Conservation (phyloP, 2,329 filamentous ascomycete species). For the Thyridium curvatum region DNA sequence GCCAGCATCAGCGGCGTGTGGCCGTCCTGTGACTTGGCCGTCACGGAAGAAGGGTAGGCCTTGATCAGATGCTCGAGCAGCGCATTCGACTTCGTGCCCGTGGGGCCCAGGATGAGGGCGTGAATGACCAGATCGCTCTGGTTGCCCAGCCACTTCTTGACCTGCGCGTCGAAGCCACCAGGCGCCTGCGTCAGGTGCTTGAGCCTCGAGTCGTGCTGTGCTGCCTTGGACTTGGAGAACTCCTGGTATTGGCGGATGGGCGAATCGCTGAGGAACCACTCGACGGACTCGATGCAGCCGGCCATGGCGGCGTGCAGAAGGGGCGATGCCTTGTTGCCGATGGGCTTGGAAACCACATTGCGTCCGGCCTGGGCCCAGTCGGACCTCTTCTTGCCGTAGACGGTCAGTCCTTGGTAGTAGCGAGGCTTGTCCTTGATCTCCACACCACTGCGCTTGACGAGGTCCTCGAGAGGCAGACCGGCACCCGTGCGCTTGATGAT, state of each 20-base stretch:
- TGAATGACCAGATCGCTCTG: conserved; percentile 61
- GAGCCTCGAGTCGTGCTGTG: conserved; percentile 55
- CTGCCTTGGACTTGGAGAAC: conserved; percentile 53
- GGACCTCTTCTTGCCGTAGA: conserved; percentile 66
- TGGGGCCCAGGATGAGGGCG: conserved; percentile 48
- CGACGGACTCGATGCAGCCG: conserved; percentile 59
- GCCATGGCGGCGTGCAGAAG: conserved; percentile 50
- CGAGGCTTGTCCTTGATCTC: conserved; percentile 55
- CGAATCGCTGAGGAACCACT: conserved; percentile 72
- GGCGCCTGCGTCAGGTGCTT: conserved; percentile 52
- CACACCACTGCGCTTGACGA: conserved; percentile 61
- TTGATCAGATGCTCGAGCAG: conserved; percentile 62
- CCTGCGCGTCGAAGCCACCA: conserved; percentile 57
- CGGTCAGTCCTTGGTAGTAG: conserved; percentile 71
- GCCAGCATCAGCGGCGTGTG: conserved; percentile 66
- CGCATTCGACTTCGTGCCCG: conserved; percentile 33
- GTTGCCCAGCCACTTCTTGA: conserved; percentile 55
- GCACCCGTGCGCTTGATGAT: conserved; percentile 62
- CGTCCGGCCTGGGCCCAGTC: conserved; percentile 69
- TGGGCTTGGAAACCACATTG: conserved; percentile 28
- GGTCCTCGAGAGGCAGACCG: conserved; percentile 60
- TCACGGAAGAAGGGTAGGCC: conserved; percentile 53
- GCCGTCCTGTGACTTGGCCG: conserved; percentile 51
- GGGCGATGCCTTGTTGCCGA: conserved; percentile 45
- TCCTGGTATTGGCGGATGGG: conserved; percentile 62